Evolutionary conservation across 352 stramenopile genomes (phyloP), one percentile per base, ranked within the genome.

Genomic region (Pythium monospermum): DNA sequence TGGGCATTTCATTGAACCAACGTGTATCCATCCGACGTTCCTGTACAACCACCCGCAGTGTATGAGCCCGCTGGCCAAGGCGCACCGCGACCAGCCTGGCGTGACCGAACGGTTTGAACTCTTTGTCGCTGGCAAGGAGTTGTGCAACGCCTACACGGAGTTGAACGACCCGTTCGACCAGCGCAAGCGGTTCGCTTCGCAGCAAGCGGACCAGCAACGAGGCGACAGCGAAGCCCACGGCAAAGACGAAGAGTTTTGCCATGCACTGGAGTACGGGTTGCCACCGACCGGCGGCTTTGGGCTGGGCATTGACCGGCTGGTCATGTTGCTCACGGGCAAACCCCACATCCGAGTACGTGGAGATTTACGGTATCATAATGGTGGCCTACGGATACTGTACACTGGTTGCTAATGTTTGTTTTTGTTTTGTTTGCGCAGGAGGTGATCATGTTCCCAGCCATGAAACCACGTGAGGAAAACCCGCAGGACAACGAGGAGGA

Each of bases 91-190:
- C 13, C 96, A 98, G 66, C 60, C 76, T 12, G 83, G 86, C 27
- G 70, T 99, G 52, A 99, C 96, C 4, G 97, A 99, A 70, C 83
- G 96, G 31, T 99, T 99, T 61, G 97, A 99, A 79, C 75, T 99
- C 23, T 99, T 99, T 67, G 94, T 98, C 28, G 91, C 87, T 27
- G 90, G 73, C 52, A 96, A 94, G 58, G 87, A 99, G 81, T 75
- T 99, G 26, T 97, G 90, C 57, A 99, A 99, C 70, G 96, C 96
- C 5, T 99, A 99, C 77, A 99, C 96, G 23, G 97, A 99, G 74
- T 88, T 99, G 36, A 99, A 99, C 72, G 93, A 99, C 57, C 96
- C 97, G 32, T 89, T 95, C 42, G 91, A 98, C 37, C 97, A 99
- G 73, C 92, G 96, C 48, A 73, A 94, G 53, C 87, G 96, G 19